Evolutionary conservation across 768 basidiomycete genomes (phyloP).

Genomic region (Leccinum fibrillosum): DNA sequence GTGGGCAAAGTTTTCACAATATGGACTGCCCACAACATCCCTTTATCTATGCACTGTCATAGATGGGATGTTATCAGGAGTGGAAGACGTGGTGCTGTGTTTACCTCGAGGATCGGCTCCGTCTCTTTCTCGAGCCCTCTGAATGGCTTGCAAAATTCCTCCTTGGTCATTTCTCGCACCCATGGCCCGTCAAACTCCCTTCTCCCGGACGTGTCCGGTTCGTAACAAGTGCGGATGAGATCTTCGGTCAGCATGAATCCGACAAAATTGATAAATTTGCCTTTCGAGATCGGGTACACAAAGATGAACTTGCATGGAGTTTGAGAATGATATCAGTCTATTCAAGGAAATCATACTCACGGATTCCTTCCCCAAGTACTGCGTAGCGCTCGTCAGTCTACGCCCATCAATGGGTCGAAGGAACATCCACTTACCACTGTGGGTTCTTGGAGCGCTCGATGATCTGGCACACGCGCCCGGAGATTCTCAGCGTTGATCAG

Average conservation of each 20-base stretch:
- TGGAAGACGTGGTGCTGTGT: slow-evolving; percentile 8
- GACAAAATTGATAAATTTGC: slow-evolving; percentile 59
- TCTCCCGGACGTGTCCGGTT: slow-evolving; percentile 14
- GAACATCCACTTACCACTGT: slow-evolving; percentile 39
- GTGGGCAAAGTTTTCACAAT: slow-evolving; percentile 49
- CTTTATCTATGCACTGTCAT: slow-evolving; percentile 48
- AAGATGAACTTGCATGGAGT: slow-evolving; percentile 47
- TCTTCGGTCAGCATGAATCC: slow-evolving; percentile 52
- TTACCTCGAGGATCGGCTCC: slow-evolving; percentile 51
- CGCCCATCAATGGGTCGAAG: background rate
- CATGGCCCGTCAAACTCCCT: slow-evolving; percentile 35
- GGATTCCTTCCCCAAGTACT: slow-evolving; percentile 58
- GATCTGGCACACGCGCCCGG: slow-evolving; percentile 40
- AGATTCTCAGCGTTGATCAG: slow-evolving; percentile 52
- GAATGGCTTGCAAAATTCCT: slow-evolving; percentile 46
- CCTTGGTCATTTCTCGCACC: slow-evolving; percentile 44
- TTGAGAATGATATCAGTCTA: background rate
- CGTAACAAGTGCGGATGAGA: slow-evolving; percentile 46
- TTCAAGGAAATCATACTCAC: slow-evolving; percentile 28
- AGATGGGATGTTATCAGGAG: background rate
- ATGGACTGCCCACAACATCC: slow-evolving; percentile 64
- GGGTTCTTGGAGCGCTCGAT: slow-evolving; percentile 45
- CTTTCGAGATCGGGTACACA: slow-evolving; percentile 58
- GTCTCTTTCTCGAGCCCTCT: slow-evolving; percentile 59
- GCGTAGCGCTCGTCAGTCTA: background rate